Base-by-base conservation (phyloP, 768 basidiomycete genomes). In the Tricholoma hemisulphureum region DNA sequence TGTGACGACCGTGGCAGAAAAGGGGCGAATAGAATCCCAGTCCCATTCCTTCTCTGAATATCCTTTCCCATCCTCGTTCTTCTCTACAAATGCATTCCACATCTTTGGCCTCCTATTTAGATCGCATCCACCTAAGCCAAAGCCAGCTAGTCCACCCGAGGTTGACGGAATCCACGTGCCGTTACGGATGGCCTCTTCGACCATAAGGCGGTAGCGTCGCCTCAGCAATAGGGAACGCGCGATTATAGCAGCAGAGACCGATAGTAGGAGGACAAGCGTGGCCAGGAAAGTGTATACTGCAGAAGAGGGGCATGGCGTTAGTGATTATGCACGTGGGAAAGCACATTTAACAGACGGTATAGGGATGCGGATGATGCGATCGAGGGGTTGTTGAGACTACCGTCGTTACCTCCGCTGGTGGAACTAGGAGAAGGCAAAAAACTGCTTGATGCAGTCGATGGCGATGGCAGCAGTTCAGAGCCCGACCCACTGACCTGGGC, bases 211-310 rank as follows among this genome's bases (percentile, higher is more conserved):
- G 56, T 85, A 83, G 3, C 88, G 80, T 13, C 85, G 72, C 2
- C 88, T 79, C n/a, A 88, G 75, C 37, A 88, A 59, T 57, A 87
- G 77, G 20, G 85, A 87, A 32, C 88, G 84, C 46, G 82, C 61
- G 58, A 89, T 80, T 65, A 89, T 87, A 11, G 85, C 85, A 2
- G 81, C 81, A 8, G 86, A 87, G n/a, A 89, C 82, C 37, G 77
- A 75, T 21, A 89, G 79, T 18, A 89, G 80, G 20, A 88, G 81
- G 58, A 88, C 79, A 51, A 89, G 80, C 2, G 88, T 88, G 2
- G 87, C 87, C 50, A 83, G 76, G 59, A 82, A 80, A 4, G 80
- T 80, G 63, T 79, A 79, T 21, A 79, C 78, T 79, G 64, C 31
- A 39, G 4, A 57, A 51, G 18, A 18, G 16, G 20, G 41, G 13